Evolutionary conservation across 164 flowering plant species (phyloP).

Genomic region (Macadamia integrifolia): DNA sequence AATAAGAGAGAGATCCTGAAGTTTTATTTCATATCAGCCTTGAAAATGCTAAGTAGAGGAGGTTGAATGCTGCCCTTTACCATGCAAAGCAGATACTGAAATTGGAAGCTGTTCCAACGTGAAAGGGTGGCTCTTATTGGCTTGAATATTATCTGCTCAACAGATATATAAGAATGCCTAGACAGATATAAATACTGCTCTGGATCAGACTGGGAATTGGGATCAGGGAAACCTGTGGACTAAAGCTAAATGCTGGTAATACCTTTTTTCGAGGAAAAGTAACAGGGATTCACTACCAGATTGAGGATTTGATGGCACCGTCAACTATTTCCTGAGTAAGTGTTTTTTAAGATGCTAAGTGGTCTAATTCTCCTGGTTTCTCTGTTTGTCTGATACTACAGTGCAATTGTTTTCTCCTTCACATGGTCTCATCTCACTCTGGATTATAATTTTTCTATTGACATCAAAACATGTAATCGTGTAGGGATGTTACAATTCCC

Average conservation of each 20-base stretch:
- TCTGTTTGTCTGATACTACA: no score
- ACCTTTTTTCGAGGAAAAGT: no score
- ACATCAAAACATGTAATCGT: no score
- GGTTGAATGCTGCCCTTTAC: conserved; percentile 65
- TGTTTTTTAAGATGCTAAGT: no score
- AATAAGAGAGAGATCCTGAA: conserved; percentile 38
- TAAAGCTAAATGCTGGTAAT: conserved; percentile 45
- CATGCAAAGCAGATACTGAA: conserved; percentile 69
- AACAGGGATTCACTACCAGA: no score
- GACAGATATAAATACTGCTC: conserved; percentile 58
- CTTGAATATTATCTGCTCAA: conserved; percentile 81
- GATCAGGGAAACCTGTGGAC: conserved; percentile 69
- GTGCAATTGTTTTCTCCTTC: no score
- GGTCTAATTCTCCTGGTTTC: no score
- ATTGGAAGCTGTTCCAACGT: conserved; percentile 52
- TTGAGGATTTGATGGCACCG: no score
- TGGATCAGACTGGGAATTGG: conserved; percentile 85
- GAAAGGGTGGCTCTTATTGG: conserved; percentile 60
- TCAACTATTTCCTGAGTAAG: no score
- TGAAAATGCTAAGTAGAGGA: conserved; percentile 85
- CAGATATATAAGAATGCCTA: conserved; percentile 72
- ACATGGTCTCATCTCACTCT: no score
- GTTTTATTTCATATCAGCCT: conserved; percentile 56
- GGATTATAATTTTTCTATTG: no score
- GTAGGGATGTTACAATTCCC: no score